A percentile compares a stretch with the other conserved stretches of the same genome.
Conservation (phyloP, 2,329 filamentous ascomycete species). For the Penicillium sp. region DNA sequence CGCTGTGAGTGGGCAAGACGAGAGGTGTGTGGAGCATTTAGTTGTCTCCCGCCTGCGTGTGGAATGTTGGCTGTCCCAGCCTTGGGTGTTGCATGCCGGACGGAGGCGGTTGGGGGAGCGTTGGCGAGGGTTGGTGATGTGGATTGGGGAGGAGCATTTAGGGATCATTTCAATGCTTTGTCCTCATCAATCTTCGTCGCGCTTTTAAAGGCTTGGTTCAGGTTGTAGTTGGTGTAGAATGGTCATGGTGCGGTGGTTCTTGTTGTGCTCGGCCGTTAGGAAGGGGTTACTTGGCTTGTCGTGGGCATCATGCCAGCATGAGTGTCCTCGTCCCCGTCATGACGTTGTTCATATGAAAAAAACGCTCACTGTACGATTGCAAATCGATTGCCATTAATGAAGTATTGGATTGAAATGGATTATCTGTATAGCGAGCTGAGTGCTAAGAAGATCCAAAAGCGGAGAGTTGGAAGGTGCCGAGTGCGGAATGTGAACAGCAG, state of each 20-base stretch:
- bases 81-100: background rate
- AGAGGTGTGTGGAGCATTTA: background rate
- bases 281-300: background rate
- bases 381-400: background rate
- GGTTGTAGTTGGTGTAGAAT: background rate
- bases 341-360: background rate
- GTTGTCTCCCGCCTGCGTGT: constrained; percentile 2
- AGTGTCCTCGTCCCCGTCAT: background rate
- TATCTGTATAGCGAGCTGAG: background rate
- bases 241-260: background rate
- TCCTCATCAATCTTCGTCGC: too few species aligned
- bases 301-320: background rate
- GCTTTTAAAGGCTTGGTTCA: background rate
- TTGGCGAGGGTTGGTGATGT: background rate
- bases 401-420: background rate
- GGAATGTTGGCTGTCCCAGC: constrained; percentile 16
- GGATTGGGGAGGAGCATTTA: too few species aligned
- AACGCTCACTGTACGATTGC: background rate
- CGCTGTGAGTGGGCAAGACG: background rate
- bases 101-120: background rate
- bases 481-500: background rate
- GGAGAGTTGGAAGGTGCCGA: background rate
- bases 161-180: too few species aligned
- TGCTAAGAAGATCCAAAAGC: background rate
- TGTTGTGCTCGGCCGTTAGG: background rate